Base-by-base conservation (phyloP, 352 stramenopile species). In the Phytopythium chamaehyphon region DNA sequence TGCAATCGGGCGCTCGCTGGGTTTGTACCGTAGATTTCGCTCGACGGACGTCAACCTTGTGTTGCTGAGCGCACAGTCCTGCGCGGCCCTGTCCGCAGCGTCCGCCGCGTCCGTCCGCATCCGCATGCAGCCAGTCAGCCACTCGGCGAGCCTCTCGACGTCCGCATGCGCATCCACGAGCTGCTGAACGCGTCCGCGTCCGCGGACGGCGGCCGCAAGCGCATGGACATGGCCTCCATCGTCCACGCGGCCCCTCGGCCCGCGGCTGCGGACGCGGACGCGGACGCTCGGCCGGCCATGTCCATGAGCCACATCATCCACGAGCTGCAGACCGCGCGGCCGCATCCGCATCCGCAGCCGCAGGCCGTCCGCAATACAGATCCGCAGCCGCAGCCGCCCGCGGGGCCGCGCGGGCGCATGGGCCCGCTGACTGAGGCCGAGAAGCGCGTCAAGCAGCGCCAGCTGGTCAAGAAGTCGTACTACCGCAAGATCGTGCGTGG, bases 381-480 rank as follows among this genome's bases (percentile, higher is more conserved):
- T 11, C 42, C 35, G 35, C 36, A 9, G 31, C 42, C 10, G 28
- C n/a, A 33, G 28, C 39, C 33, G 37, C 19, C 11, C 36, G 8
- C 61, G 45, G 22, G 40, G 60, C 14, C 56, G 21, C 65, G 55
- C 28, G 62, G 59, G 11, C 64, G 70, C 22, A 71, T 73, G 35
- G 50, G 58, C 23, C 73, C 66, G 14, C 55, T 82, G 22, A 76
- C 64, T 0, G 66, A 85, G 38, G 73, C 61, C 21, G 69, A 86
- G 53, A 88, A 88, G 59, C 65, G 74, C 51, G 68, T 77, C 36
- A 86, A 86, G 64, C 77, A 88, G 59, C 68, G 77, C 35, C 61
- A 77, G 65, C 66, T 88, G 37, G 77, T 88, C 40, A 86, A 85
- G 46, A 62, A 62, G 11, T 88, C 74, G 31, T 88, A 88, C 62